These are phyloP conservation scores for Penicillium expansum DNA, from an alignment of 2,329 filamentous ascomycete genomes.

Conservation along the genomic window DNA sequence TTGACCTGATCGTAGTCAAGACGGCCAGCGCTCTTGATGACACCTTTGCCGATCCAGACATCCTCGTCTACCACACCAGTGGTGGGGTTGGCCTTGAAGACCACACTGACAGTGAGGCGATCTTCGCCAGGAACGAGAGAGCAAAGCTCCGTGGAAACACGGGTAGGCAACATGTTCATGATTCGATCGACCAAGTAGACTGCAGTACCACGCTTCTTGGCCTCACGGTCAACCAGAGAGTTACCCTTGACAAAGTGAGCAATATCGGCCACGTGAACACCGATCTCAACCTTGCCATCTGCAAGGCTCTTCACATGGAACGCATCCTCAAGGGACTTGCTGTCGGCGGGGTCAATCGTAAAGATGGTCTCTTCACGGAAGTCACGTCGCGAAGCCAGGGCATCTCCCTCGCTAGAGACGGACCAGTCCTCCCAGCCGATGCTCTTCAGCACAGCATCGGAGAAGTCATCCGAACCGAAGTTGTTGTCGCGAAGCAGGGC, in stretches of 20 bases:
- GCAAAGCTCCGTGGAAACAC: constrained; percentile 82
- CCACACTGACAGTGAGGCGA: constrained; percentile 83
- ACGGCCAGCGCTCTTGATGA: constrained; percentile 88
- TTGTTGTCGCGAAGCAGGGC: constrained; percentile 97
- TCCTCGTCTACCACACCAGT: constrained; percentile 83
- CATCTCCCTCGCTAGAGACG: constrained; percentile 76
- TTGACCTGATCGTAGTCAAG: constrained; percentile 84
- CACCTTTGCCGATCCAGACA: constrained; percentile 88
- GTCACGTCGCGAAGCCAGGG: constrained; percentile 74
- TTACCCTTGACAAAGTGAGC: constrained; percentile 96
- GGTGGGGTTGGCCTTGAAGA: constrained; percentile 83
- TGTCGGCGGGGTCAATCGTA: constrained; percentile 86
- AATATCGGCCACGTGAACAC: constrained; percentile 91
- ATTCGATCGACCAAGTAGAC: constrained; percentile 91
- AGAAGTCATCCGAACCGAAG: constrained; percentile 96
- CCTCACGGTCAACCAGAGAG: constrained; percentile 92
- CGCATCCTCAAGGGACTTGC: constrained; percentile 85
- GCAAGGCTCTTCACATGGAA: constrained; percentile 82
- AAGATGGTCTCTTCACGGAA: constrained; percentile 87
- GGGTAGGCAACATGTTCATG: constrained; percentile 82
- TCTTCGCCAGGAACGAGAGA: constrained; percentile 84
- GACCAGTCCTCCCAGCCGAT: constrained; percentile 92
- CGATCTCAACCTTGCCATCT: constrained; percentile 87
- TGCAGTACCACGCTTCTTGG: constrained; percentile 94
- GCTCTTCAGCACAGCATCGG: constrained; percentile 90